Conservation (phyloP, 805 yeast genomes). For the Ogataea trehaloabstinens region DNA sequence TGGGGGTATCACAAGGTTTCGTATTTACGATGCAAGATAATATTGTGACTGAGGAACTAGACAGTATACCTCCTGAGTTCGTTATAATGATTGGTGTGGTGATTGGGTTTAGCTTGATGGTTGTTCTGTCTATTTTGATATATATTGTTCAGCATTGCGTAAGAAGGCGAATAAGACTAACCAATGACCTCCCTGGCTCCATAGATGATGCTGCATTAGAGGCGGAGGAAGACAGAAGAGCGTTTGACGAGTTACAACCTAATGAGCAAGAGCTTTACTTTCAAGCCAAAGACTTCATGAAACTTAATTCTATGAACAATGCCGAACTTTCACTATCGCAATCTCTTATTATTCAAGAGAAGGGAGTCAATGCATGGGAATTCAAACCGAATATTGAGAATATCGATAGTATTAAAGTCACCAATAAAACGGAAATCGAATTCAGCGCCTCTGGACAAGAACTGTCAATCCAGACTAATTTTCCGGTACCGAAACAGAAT, state of each 20-base stretch:
- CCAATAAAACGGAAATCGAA: slow-evolving; percentile 61
- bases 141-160: slow-evolving; percentile 15
- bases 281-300: slow-evolving; percentile 57
- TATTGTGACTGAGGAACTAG: too few species aligned
- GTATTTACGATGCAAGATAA: too few species aligned
- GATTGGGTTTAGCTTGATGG: slow-evolving; percentile 21
- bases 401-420: slow-evolving; percentile 56
- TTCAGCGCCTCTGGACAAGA: slow-evolving; percentile 50
- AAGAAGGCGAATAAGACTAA: slow-evolving; percentile 19
- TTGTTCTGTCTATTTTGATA: slow-evolving; percentile 13
- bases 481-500: slow-evolving; percentile 80
- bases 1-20: too few species aligned
- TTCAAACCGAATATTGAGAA: slow-evolving; percentile 60
- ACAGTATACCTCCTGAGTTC: slow-evolving; percentile 11
- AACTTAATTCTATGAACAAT: slow-evolving; percentile 37
- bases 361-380: slow-evolving; percentile 89
- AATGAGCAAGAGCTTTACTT: slow-evolving; percentile 69
- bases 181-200: slow-evolving; percentile 50
- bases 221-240: slow-evolving; percentile 56
- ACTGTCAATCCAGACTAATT: slow-evolving; percentile 65
- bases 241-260: slow-evolving; percentile 58
- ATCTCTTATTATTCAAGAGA: slow-evolving; percentile 70
- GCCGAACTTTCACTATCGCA: slow-evolving; percentile 48
- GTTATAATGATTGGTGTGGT: slow-evolving; percentile 23
- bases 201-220: slow-evolving; percentile 63